These are phyloP conservation scores for Lophiotrema nucula DNA, from an alignment of 495 filamentous ascomycete species.

Conservation along the genomic window DNA sequence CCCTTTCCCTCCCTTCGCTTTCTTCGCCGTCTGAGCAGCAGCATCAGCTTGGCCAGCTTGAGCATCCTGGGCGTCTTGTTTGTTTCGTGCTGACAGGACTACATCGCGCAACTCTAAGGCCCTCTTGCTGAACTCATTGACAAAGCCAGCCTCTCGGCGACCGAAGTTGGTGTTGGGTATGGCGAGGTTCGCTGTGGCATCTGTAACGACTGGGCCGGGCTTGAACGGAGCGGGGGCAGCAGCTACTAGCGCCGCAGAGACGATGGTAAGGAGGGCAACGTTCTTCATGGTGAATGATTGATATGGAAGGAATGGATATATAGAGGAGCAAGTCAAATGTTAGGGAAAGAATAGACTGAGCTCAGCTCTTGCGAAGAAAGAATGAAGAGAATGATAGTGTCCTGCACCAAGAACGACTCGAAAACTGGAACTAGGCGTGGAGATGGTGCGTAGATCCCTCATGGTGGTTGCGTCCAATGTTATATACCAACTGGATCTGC, in stretches of 20 bases:
- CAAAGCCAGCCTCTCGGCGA: constrained; percentile 6
- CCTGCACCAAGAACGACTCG: constrained; percentile 23
- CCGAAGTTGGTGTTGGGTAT: constrained; percentile 20
- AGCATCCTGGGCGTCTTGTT: neutral
- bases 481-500: too few relatives aligned
- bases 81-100: constrained; percentile 1
- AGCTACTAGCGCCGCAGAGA: constrained; percentile 29
- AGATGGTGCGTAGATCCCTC: constrained; percentile 19
- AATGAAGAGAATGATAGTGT: constrained; percentile 21
- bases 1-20: neutral
- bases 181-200: constrained; percentile 11
- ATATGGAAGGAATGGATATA: constrained; percentile 12
- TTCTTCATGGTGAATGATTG: constrained; percentile 28
- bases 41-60: neutral
- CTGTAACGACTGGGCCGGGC: constrained; percentile 20
- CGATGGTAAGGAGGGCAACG: constrained; percentile 23
- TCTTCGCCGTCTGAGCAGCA: neutral
- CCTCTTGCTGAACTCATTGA: constrained; percentile 20
- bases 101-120: constrained; percentile 7
- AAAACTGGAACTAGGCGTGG: constrained; percentile 18
- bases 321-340: constrained; percentile 15
- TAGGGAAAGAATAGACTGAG: constrained; percentile 27
- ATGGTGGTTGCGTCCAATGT: too few relatives aligned
- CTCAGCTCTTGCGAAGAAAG: constrained; percentile 32
- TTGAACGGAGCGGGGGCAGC: constrained; percentile 23